Evolutionary conservation across 176 grass and related monocot genomes (phyloP).

Genomic region (Panicum miliaceum): DNA sequence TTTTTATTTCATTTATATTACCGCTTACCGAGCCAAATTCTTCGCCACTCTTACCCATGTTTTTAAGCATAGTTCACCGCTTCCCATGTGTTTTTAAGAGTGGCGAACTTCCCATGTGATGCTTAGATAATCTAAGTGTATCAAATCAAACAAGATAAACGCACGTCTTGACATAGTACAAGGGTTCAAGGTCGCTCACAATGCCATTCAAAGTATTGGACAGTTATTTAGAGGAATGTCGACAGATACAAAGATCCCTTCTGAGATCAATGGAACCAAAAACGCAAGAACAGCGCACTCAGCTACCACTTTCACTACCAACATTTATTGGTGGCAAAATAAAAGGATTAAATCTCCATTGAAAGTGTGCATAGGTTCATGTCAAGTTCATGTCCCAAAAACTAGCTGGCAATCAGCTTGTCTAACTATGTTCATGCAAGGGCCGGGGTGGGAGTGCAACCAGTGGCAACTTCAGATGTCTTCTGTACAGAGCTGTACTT

Average conservation of each 20-base stretch:
- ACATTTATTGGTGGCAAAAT: conserved; percentile 38
- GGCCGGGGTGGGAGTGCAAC: conserved; percentile 65
- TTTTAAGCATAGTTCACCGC: too few relatives aligned
- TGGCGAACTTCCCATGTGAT: conserved; percentile 35
- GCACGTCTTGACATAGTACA: too few relatives aligned
- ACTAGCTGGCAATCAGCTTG: not conserved
- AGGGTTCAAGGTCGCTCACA: not conserved
- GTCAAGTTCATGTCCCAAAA: conserved; percentile 19
- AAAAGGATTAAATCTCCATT: not conserved
- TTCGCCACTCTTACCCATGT: too few relatives aligned
- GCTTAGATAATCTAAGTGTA: conserved; percentile 45
- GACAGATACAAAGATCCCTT: conserved; percentile 48
- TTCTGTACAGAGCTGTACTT: conserved; percentile 83
- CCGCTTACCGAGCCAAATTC: too few relatives aligned
- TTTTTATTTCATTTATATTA: too few relatives aligned
- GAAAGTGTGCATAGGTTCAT: conserved; percentile 32
- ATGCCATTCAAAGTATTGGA: conserved; percentile 8
- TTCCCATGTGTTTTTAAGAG: conserved; percentile 27
- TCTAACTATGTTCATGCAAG: conserved; percentile 51
- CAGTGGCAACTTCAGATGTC: conserved; percentile 67
- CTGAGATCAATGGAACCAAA: conserved; percentile 39
- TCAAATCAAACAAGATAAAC: too few relatives aligned
- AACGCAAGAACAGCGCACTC: conserved; percentile 30
- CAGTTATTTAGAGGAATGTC: conserved; percentile 19
- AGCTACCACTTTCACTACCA: conserved; percentile 28